A percentile compares a stretch with the other conserved stretches of the same genome.
Conservation (phyloP, 371 early-diverging fungal species). For the Lichtheimia hyalospora region DNA sequence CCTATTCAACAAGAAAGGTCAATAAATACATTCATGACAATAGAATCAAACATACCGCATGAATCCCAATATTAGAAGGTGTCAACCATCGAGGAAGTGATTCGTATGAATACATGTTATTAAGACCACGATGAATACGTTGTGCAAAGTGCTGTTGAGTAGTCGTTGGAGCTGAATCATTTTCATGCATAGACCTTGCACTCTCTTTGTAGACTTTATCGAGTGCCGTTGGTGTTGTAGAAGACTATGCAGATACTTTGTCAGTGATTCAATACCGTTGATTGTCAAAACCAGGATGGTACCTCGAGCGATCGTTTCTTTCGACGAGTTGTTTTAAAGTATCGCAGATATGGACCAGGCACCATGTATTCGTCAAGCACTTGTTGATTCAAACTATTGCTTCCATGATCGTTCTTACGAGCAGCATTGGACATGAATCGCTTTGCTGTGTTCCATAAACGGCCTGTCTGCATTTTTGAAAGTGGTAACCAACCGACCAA, state of each 20-base stretch:
- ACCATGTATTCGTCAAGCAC: conserved; percentile 34
- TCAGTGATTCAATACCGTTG: not conserved
- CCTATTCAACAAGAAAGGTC: not conserved
- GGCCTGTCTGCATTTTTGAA: not conserved
- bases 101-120: conserved; percentile 33
- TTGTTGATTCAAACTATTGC: conserved; percentile 6
- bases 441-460: not conserved
- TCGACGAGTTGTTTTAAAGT: conserved; percentile 20
- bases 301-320: not conserved
- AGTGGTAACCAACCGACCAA: too few species aligned
- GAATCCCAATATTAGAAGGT: conserved; percentile 18
- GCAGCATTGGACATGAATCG: not conserved
- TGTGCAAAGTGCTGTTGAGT: conserved; percentile 33
- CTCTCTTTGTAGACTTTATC: conserved; percentile 25
- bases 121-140: conserved; percentile 34
- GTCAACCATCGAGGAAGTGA: conserved; percentile 32
- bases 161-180: conserved; percentile 32
- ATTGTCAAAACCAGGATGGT: not conserved
- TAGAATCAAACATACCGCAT: conserved; percentile 2
- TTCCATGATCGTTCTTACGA: not conserved
- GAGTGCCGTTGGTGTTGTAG: not conserved
- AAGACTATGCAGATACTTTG: not conserved
- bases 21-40: not conserved
- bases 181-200: conserved; percentile 29
- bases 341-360: conserved; percentile 34